phyloP scores from a whole-genome alignment of 1,139 yeast genomes.

The Hansenula sp. region DNA sequence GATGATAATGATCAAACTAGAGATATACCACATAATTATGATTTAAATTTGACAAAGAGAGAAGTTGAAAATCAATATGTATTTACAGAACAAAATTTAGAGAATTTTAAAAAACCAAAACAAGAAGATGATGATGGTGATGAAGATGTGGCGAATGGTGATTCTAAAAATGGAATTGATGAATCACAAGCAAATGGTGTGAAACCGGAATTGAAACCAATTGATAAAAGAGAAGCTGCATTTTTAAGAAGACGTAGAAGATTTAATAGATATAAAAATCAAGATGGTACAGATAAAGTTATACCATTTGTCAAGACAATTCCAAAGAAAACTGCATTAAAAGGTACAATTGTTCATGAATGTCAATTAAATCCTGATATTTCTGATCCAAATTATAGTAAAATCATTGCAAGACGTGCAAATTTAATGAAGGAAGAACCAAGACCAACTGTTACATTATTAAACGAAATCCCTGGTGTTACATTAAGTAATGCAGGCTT shows the following conservation, averaged over 20 bases:
- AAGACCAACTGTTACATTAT: constrained; percentile 72
- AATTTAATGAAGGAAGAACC: constrained; percentile 36
- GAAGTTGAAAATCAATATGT: constrained; percentile 81
- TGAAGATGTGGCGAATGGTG: not conserved
- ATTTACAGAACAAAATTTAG: constrained; percentile 84
- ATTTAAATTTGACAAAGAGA: constrained; percentile 69
- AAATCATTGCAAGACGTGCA: constrained; percentile 53
- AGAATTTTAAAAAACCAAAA: constrained; percentile 56
- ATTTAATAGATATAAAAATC: constrained; percentile 33
- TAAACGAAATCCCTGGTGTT: constrained; percentile 84
- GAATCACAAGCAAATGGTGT: too few relatives aligned
- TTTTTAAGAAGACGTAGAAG: constrained; percentile 31
- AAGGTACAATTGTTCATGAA: constrained; percentile 90
- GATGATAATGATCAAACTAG: constrained; percentile 40
- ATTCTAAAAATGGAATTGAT: constrained; percentile 3
- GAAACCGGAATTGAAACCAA: constrained; percentile 20
- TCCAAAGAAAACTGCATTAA: constrained; percentile 79
- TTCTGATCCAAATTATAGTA: constrained; percentile 63
- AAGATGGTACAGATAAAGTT: constrained; percentile 42
- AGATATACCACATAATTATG: constrained; percentile 80
- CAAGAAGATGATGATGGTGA: constrained; percentile 22
- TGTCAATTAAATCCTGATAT: constrained; percentile 82
- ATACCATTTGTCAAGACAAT: constrained; percentile 76
- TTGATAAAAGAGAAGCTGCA: constrained; percentile 24
- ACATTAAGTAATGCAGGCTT: constrained; percentile 83